Conservation (phyloP, 1,139 yeast species). For the Arxiozyma slooffiae region DNA sequence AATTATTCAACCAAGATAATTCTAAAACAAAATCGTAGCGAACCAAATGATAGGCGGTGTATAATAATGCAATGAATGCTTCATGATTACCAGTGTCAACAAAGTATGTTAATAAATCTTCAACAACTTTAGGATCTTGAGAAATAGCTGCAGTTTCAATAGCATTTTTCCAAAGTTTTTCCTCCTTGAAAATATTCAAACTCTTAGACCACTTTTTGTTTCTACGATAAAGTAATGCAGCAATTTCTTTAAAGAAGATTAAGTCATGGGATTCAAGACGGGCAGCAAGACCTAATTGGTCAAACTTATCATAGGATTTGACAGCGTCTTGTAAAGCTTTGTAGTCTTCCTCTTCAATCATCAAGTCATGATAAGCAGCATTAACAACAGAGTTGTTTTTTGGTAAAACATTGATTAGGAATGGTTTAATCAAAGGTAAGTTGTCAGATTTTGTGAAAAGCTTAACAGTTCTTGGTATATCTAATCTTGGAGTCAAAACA, state of each 20-base stretch:
- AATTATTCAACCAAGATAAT: slow-evolving; percentile 79
- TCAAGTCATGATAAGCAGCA: slow-evolving; percentile 87
- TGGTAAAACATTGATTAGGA: slow-evolving; percentile 80
- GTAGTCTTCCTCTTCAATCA: slow-evolving; percentile 95
- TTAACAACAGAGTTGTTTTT: slow-evolving; percentile 88
- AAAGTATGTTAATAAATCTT: slow-evolving; percentile 80
- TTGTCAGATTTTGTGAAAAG: slow-evolving; percentile 93
- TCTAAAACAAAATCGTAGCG: slow-evolving; percentile 80
- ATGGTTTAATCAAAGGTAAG: slow-evolving; percentile 90
- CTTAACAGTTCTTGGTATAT: slow-evolving; percentile 88
- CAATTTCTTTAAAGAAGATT: slow-evolving; percentile 89
- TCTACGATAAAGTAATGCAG: slow-evolving; percentile 87
- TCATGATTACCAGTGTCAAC: slow-evolving; percentile 97
- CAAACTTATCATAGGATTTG: slow-evolving; percentile 84
- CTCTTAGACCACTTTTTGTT: slow-evolving; percentile 91
- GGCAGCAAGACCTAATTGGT: slow-evolving; percentile 83
- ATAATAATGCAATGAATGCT: slow-evolving; percentile 84
- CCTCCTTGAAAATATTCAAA: slow-evolving; percentile 77
- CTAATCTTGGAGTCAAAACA: slow-evolving; percentile 83
- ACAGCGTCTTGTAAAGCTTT: slow-evolving; percentile 80
- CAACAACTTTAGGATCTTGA: slow-evolving; percentile 69
- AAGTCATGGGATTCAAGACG: slow-evolving; percentile 86
- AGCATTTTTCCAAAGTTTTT: slow-evolving; percentile 90
- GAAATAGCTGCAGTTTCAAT: slow-evolving; percentile 88
- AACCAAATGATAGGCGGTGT: slow-evolving; percentile 72